Evolutionary conservation across 345 rosid species (phyloP).

Genomic region (Populus euphratica): DNA sequence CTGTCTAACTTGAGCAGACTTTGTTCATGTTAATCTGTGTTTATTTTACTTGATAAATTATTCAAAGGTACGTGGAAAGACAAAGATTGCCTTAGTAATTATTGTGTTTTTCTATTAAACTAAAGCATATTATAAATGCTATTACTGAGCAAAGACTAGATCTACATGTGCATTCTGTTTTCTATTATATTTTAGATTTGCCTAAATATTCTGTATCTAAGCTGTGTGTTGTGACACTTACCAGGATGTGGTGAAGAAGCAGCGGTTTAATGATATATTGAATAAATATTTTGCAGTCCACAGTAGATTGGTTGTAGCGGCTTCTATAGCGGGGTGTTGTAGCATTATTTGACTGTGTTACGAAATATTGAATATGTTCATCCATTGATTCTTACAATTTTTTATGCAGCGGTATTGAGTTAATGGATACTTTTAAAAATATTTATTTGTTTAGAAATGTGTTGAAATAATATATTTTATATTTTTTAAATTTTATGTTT

Average conservation of each 20-base stretch:
- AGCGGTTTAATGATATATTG: too few species aligned
- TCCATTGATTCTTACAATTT: slow-evolving; percentile 8
- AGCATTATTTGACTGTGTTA: slow-evolving; percentile 22
- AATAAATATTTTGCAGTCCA: not conserved
- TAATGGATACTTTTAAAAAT: too few species aligned
- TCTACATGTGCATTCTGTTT: not conserved
- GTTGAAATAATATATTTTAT: too few species aligned
- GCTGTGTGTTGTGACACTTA: too few species aligned
- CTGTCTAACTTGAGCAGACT: not conserved
- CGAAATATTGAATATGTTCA: not conserved
- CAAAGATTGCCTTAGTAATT: not conserved
- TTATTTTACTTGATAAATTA: not conserved
- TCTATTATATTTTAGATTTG: too few species aligned
- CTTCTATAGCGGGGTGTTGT: slow-evolving; percentile 15
- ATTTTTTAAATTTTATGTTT: too few species aligned
- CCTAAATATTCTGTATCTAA: not conserved
- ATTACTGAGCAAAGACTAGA: not conserved
- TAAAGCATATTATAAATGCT: not conserved
- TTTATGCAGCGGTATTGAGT: too few species aligned
- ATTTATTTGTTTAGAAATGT: too few species aligned
- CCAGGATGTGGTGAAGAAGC: not conserved
- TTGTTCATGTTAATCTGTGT: not conserved
- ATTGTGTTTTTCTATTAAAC: not conserved
- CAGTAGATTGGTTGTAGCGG: slow-evolving; percentile 1
- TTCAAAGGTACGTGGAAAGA: not conserved